Evolutionary conservation across 306 rosid genomes (phyloP).

Genomic region (Quercus variabilis): DNA sequence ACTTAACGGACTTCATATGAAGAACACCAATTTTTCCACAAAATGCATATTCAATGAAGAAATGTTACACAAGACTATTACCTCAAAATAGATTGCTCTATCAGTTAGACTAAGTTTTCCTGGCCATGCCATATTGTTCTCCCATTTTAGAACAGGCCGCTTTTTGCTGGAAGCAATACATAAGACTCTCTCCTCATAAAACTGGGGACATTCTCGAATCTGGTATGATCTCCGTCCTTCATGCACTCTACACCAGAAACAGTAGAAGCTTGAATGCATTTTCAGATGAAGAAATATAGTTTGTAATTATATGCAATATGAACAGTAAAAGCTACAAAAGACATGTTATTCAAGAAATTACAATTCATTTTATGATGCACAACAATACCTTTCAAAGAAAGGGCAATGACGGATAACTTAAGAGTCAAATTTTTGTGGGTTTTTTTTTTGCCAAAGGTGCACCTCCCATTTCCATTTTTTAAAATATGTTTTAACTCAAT

Average conservation of each 20-base stretch:
- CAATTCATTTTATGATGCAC: neutral
- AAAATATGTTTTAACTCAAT: neutral
- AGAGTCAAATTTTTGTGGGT: too few species aligned
- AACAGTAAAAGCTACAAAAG: neutral
- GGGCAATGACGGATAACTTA: neutral
- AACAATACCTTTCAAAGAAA: neutral
- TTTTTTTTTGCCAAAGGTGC: neutral
- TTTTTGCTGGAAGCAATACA: constrained; percentile 82
- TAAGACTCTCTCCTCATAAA: constrained; percentile 62
- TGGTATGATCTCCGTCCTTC: constrained; percentile 71
- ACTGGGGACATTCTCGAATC: constrained; percentile 54
- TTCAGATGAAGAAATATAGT: neutral
- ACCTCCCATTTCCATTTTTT: neutral
- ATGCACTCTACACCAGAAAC: constrained; percentile 62
- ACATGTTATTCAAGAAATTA: neutral
- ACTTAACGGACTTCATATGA: neutral
- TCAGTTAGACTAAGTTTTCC: constrained; percentile 89
- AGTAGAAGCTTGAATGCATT: constrained; percentile 15
- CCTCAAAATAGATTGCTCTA: constrained; percentile 95
- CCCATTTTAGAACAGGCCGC: constrained; percentile 93
- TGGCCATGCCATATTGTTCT: constrained; percentile 94
- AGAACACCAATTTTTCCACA: neutral
- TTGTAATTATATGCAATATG: neutral
- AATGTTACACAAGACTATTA: constrained; percentile 21
- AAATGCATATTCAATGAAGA: neutral